Base-by-base conservation (phyloP, 495 filamentous ascomycete genomes). In the Hypomontagnella submonticulosa region DNA sequence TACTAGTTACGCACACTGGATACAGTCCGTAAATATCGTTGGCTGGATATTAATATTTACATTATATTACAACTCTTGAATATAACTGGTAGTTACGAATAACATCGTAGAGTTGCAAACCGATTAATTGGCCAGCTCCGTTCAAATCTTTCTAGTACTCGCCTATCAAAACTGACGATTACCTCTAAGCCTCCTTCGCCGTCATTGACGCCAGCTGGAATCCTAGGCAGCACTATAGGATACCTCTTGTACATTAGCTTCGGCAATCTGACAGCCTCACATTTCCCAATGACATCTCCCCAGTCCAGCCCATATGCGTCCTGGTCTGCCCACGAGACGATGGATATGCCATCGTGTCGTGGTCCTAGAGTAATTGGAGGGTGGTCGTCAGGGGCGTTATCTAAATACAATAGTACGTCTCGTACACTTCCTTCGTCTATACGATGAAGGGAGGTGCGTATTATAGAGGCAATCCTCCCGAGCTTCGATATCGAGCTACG, bases 261-360 rank as follows among this genome's bases (percentile, higher is more conserved):
- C 6, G 70, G 58, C 46, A 73, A 33, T 27, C 73, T 67, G 9
- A 73, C 71, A 0, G 73, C 43, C 2, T 73, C 73, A 33, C 73
- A 75, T 37, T 43, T 51, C 2, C 70, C 73, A 9, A 73, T 23
- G 1, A 36, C 38, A 16, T 43, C 18, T 8, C 73, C 73, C 70
- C 71, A 75, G 38, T 73, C 57, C 0, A 75, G 47, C 18, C 63
- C 67, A n/a, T 73, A 75, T 1, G 56, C 41, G 12, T 27, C 23
- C 30, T 73, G 59, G 11, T 70, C 71, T 3, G 73, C 73, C 71
- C 73, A 75, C 4, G 79, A 78, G 86, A 92, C 77, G 86, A 92
- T 27, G 79, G 89, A 89, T 83, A 91, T 12, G 82, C 81, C 19
- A 79, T 85, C 55, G 79, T 82, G 13, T 81, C 85, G 36, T 86